phyloP scores from a whole-genome alignment of 495 filamentous ascomycete species.

The Trichoderma orchidacearum region DNA sequence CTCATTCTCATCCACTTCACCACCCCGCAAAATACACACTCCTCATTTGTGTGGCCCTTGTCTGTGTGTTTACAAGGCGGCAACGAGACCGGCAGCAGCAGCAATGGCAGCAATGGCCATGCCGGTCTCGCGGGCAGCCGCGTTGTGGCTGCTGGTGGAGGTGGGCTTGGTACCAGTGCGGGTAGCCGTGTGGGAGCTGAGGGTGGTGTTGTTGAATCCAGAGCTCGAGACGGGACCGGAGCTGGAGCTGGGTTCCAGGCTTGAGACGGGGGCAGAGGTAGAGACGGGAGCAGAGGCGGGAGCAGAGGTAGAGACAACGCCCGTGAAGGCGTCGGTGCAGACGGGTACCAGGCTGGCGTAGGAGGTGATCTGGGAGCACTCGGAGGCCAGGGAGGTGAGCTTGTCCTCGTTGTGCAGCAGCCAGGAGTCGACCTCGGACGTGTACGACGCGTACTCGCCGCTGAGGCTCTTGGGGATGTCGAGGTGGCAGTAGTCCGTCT shows the following conservation, averaged over 20 bases:
- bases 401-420: conserved; percentile 5
- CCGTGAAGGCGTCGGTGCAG: conserved; percentile 1
- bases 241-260: too few species aligned
- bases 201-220: too few species aligned
- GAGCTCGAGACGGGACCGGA: too few species aligned
- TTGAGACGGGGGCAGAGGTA: background rate
- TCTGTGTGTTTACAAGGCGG: background rate
- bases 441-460: conserved; percentile 6
- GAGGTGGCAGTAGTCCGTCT: conserved; percentile 8
- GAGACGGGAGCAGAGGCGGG: background rate
- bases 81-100: conserved; percentile 3
- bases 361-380: conserved; percentile 4
- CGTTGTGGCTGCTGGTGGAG: background rate
- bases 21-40: too few species aligned
- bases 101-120: conserved; percentile 2
- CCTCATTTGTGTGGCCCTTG: too few species aligned
- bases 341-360: conserved; percentile 2
- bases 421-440: conserved; percentile 5
- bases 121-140: conserved; percentile 7
- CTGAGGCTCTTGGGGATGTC: background rate
- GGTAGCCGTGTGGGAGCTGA: too few species aligned
- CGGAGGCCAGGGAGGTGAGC: conserved; percentile 2
- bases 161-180: background rate
- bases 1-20: too few species aligned
- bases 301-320: background rate